These are phyloP conservation scores for Fusarium brevicatenulatum DNA, from an alignment of 2,329 filamentous ascomycete species.

Conservation along the genomic window DNA sequence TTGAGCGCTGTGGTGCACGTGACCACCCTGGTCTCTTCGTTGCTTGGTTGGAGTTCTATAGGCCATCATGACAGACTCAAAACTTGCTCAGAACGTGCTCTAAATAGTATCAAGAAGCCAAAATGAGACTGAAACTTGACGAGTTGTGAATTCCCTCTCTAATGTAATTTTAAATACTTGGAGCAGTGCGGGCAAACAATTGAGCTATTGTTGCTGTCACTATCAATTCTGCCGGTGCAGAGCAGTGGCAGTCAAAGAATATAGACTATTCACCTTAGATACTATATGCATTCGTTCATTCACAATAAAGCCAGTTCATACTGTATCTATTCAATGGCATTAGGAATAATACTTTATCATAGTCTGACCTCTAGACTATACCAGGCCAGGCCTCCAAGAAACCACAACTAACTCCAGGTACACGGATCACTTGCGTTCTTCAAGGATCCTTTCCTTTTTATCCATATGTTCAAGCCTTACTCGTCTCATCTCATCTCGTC, in stretches of 20 bases:
- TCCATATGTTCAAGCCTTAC: conserved; percentile 28
- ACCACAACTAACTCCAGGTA: conserved; percentile 35
- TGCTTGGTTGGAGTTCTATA: conserved; percentile 13
- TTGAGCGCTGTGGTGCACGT: conserved; percentile 28
- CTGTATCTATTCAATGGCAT: conserved; percentile 45
- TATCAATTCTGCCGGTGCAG: neutral
- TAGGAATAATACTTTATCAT: conserved; percentile 31
- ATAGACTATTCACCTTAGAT: neutral
- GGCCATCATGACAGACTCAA: neutral
- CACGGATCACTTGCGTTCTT: conserved; percentile 30
- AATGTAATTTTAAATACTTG: neutral
- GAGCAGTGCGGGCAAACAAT: neutral
- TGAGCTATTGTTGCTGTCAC: neutral
- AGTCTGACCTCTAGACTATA: conserved; percentile 21
- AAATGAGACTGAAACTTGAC: neutral
- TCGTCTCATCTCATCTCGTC: conserved; percentile 3
- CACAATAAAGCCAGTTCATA: neutral
- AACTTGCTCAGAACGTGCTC: neutral
- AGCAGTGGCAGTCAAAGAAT: neutral
- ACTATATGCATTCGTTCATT: neutral
- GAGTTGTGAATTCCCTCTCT: rapidly evolving
- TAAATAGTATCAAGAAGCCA: neutral
- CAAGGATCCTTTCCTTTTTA: conserved; percentile 27
- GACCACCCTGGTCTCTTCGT: neutral
- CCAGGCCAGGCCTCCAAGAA: conserved; percentile 18